These are phyloP conservation scores for Komagataella populi DNA, from an alignment of 805 yeast genomes.

Conservation along the genomic window DNA sequence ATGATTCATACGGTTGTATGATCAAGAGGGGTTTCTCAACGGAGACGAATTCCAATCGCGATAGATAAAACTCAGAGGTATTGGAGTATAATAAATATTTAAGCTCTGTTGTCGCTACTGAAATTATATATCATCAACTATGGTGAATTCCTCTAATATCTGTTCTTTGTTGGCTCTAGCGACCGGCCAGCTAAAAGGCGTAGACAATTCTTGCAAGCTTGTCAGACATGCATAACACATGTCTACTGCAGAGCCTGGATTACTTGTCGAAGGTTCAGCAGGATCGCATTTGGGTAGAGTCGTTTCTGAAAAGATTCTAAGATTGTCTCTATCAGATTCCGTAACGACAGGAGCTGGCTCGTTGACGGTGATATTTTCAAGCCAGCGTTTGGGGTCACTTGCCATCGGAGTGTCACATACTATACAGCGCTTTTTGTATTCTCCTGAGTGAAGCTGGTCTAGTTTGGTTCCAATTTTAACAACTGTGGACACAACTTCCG, in stretches of 20 bases:
- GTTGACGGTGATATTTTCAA: slow-evolving; percentile 51
- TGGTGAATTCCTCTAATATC: slow-evolving; percentile 14
- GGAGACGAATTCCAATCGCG: neutral
- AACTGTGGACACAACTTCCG: slow-evolving; percentile 85
- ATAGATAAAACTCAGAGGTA: neutral
- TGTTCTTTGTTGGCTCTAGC: slow-evolving; percentile 12
- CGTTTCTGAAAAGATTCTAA: neutral
- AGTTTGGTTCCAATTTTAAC: slow-evolving; percentile 80
- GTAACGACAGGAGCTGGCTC: slow-evolving; percentile 33
- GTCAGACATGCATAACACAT: slow-evolving; percentile 73
- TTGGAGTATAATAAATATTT: too few species aligned
- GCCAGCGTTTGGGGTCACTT: slow-evolving; percentile 52
- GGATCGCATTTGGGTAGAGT: slow-evolving; percentile 11
- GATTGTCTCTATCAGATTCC: slow-evolving; percentile 22
- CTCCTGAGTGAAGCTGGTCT: slow-evolving; percentile 24
- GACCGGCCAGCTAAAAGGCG: slow-evolving; percentile 17
- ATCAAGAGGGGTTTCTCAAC: neutral
- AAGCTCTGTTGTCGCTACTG: neutral
- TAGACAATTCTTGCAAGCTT: slow-evolving; percentile 32
- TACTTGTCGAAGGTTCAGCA: slow-evolving; percentile 9
- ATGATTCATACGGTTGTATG: neutral
- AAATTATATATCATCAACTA: slow-evolving; percentile 11
- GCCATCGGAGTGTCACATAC: slow-evolving; percentile 44
- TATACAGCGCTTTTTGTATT: slow-evolving; percentile 24
- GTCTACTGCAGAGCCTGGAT: slow-evolving; percentile 6